Evolutionary conservation across 495 filamentous ascomycete species (phyloP), one percentile per base, ranked within the genome.

Genomic region (Aspergillus kassunensis): DNA sequence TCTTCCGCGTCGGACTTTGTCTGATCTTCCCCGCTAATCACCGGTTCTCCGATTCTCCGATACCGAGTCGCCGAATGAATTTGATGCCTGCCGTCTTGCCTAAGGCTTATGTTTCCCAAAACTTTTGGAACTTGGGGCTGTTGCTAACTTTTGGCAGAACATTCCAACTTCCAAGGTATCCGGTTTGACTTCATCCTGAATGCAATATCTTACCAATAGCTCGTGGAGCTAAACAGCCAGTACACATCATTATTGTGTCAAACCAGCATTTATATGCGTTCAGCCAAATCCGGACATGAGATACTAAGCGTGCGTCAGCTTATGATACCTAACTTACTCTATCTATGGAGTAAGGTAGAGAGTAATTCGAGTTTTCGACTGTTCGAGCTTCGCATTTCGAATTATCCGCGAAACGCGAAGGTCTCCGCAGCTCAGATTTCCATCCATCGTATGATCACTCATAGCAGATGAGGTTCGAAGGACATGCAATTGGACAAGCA

Each of bases 1-100:
- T 51, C 57, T 49, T 57, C 56, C 21, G 36, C 44, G 30, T 37
- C 55, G 56, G 56, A 55, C 42, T 59, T 55, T 59, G 52, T 11
- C 29, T 18, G 20, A 47, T 6, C 27, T 29, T 16, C 35, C 35
- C 56, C 48, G 46, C 37, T 12, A 12, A 45, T 31, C 10, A 24
- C 52, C 52, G 56, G 56, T 52, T 55, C 33, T 42, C 56, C 56
- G 56, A 53, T 35, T 36, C 18, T n/a, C n/a, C n/a, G n/a, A n/a
- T n/a, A n/a, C 56, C 56, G 56, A 55, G 25, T 45, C 34, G 19
- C 56, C 56, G 56, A 56, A 21, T 0, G 39, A 27, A 37, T 4
- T 31, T 37, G 29, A 33, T 55, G 53, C 53, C 53, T 55, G 29
- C 49, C 49, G 41, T 41, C 5, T 11, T n/a, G 49, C 49, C 49